Evolutionary conservation across 768 basidiomycete genomes (phyloP), one percentile per base, ranked within the genome.

Genomic region (Leccinum barrowsii): DNA sequence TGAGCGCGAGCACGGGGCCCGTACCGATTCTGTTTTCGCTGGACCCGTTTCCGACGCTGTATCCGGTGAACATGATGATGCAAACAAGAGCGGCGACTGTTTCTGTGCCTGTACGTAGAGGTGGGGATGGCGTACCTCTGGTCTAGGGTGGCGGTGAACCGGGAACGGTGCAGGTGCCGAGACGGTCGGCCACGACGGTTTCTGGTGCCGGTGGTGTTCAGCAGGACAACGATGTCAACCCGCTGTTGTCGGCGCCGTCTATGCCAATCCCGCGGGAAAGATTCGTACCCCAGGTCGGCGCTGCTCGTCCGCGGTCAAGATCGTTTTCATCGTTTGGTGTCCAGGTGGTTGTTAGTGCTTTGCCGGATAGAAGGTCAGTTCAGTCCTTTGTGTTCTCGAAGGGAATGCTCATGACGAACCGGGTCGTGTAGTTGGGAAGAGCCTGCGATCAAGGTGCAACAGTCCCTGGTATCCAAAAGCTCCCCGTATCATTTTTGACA

Each of bases 241-340:
- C 59, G 13, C 47, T 40, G 32, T 44, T 48, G 13, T 34, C 51
- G 21, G 32, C 51, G 22, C 34, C 50, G 48, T 55, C 35, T 59
- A 15, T 56, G 32, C 71, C 72, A 19, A 66, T 88, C 28, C 85
- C 82, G 0, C 71, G 87, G 13, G 76, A 86, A 0, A 85, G 87
- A 49, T 90, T 91, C 65, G 77, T 83, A 57, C 88, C 90, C 0
- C 79, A 79, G 56, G 76, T 75, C 7, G 76, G 78, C 7, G 76
- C 76, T 3, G 64, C 75, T 8, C 74, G 90, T 6, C 82, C 80
- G 12, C 73, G 82, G 5, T 91, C 90, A 5, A 71, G 89, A 51
- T 90, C 88, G 21, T 92, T 92, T 67, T 91, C 89, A 8, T 86
- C 83, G 3, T 86, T 90, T 70, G 81, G 83, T 53, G 75, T 77